These are phyloP conservation scores for Cordyceps pruinosa DNA, from an alignment of 2,329 filamentous ascomycete genomes.

Conservation along the genomic window DNA sequence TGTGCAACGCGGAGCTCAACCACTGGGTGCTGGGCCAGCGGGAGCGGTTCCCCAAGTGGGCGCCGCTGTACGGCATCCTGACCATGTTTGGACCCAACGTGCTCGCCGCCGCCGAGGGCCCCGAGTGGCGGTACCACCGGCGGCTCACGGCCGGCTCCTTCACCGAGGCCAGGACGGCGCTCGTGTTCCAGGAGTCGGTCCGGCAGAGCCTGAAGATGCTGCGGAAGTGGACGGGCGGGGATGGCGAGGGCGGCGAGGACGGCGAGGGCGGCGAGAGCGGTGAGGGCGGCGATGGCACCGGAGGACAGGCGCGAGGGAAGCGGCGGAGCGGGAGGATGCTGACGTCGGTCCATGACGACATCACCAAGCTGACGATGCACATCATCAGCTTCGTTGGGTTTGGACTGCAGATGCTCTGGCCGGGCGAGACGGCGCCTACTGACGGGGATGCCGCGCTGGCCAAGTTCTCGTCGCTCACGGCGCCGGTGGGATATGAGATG, in stretches of 20 bases:
- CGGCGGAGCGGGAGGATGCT: slow-evolving; percentile 36
- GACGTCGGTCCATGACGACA: slow-evolving; percentile 52
- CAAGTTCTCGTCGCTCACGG: slow-evolving; percentile 41
- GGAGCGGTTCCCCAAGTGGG: slow-evolving; percentile 56
- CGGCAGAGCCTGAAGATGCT: slow-evolving; percentile 57
- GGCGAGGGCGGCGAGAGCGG: slow-evolving; percentile 14
- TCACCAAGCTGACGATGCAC: slow-evolving; percentile 54
- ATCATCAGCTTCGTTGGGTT: slow-evolving; percentile 65
- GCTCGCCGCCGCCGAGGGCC: slow-evolving; percentile 64
- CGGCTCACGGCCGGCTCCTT: slow-evolving; percentile 66
- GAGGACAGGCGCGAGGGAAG: neutral
- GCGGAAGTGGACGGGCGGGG: slow-evolving; percentile 47
- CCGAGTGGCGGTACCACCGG: slow-evolving; percentile 64
- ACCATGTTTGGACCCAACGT: slow-evolving; percentile 59
- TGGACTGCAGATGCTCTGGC: slow-evolving; percentile 54
- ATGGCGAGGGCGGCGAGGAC: slow-evolving; percentile 20
- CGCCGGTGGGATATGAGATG: slow-evolving; percentile 50
- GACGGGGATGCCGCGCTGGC: slow-evolving; percentile 37
- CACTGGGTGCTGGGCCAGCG: slow-evolving; percentile 58
- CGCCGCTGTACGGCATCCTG: slow-evolving; percentile 30
- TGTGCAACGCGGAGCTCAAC: slow-evolving; percentile 58
- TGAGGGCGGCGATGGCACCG: no score
- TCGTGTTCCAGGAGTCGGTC: slow-evolving; percentile 58
- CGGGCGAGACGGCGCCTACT: slow-evolving; percentile 48
- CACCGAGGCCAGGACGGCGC: slow-evolving; percentile 65